Evolutionary conservation across 1,139 yeast genomes (phyloP).

Genomic region (Geotrichum phurueaensis): DNA sequence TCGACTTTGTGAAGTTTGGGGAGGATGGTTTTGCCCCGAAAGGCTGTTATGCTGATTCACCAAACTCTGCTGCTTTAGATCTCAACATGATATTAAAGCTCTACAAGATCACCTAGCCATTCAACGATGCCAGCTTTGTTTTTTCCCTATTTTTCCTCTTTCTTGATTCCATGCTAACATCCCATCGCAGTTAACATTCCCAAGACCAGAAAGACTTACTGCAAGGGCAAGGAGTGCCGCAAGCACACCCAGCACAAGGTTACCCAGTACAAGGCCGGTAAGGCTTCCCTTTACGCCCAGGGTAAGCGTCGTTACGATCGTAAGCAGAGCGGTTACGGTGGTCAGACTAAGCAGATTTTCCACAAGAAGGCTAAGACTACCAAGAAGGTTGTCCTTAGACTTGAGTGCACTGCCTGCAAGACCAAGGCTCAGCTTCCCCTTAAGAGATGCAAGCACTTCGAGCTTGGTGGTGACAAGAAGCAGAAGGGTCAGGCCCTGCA

Average conservation of each 20-base stretch:
- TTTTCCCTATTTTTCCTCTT: not conserved
- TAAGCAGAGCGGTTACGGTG: slow-evolving; percentile 99
- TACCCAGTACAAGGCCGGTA: slow-evolving; percentile 99
- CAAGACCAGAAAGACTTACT: slow-evolving; percentile 99
- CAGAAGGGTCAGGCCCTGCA: slow-evolving; percentile 99
- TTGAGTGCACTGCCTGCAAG: slow-evolving; percentile 98
- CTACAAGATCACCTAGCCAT: too few relatives aligned
- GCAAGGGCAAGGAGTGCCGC: slow-evolving; percentile 98
- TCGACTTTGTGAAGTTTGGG: too few relatives aligned
- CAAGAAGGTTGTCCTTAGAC: slow-evolving; percentile 98
- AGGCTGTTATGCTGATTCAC: too few relatives aligned
- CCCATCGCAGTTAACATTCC: slow-evolving; percentile 90
- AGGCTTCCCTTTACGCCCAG: slow-evolving; percentile 98
- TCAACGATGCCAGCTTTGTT: too few relatives aligned
- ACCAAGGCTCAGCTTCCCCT: slow-evolving; percentile 96
- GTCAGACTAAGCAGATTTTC: slow-evolving; percentile 99
- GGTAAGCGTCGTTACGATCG: slow-evolving; percentile 99
- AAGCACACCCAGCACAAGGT: slow-evolving; percentile 99
- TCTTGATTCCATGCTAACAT: slow-evolving; percentile 8
- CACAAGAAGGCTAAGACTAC: slow-evolving; percentile 99
- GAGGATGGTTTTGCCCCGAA: too few relatives aligned
- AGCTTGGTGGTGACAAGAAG: slow-evolving; percentile 99
- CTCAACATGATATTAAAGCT: too few relatives aligned
- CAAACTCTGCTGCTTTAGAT: too few relatives aligned
- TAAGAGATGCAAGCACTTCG: slow-evolving; percentile 99